Evolutionary conservation across 106 monocot genomes (phyloP), one percentile per base, ranked within the genome.

Genomic region (Phalaenopsis equestris): DNA sequence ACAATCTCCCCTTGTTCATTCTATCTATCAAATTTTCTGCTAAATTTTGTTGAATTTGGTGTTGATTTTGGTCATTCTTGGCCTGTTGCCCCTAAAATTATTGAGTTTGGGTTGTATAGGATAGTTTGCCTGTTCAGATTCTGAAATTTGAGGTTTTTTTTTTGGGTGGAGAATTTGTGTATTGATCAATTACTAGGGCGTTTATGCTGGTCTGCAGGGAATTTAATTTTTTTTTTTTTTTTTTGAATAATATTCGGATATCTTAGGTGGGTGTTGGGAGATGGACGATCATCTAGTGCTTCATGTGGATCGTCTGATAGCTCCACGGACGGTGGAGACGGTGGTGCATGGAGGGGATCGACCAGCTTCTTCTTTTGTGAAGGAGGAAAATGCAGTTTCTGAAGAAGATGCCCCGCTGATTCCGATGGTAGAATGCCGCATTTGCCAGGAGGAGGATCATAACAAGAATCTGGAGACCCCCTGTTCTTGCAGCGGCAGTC

Each of bases 401-500:
- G 89, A 85, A 24, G 96, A 97, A 77, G 86, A 93, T 65, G 91
- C 86, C 67, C 94, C 92, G 15, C 87, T 98, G 42, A 83, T 98
- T 79, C 81, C 86, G 81, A 78, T 86, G 46, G 84, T 83, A 9
- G 97, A 98, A 79, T 98, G 97, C 75, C 90, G 97, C 11, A 98
- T 98, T 75, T 98, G 97, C 79, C 97, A 98, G 78, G 94, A 94
- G 78, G 97, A 94, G 78, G 97, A 94, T 83, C 82, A 76, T 14
- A 84, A 91, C 42, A 92, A 88, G 75, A 94, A 98, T 77, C 78
- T 98, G 68, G 94, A 98, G 75, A 80, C 58, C 19, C 97, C 97
- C 21, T 98, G 97, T 76, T 86, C 94, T 70, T 98, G 97, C 76
- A 92, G 86, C 81, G 97, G 97, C 74, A 98, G 97, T 77, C 78